Evolutionary conservation across 805 yeast genomes (phyloP).

Genomic region (Starmerella asiatica): DNA sequence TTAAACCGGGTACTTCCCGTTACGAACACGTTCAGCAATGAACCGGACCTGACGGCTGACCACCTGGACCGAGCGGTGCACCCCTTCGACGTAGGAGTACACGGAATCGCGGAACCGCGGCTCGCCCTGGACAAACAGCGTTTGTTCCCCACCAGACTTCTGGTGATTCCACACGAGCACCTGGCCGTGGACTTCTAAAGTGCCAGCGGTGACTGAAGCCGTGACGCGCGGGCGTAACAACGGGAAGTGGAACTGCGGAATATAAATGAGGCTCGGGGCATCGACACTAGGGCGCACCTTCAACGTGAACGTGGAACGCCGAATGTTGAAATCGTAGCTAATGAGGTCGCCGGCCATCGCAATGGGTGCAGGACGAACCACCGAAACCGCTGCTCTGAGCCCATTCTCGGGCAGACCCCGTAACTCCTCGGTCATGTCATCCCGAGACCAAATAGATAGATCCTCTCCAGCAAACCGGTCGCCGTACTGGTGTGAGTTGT

Average conservation of each 20-base stretch:
- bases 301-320: constrained; percentile 35
- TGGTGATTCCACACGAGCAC: constrained; percentile 19
- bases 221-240: neutral
- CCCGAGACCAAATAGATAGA: constrained; percentile 65
- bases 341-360: constrained; percentile 47
- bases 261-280: constrained; percentile 31
- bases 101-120: constrained; percentile 17
- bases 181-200: constrained; percentile 8
- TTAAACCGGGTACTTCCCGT: neutral
- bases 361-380: constrained; percentile 63
- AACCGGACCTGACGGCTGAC: constrained; percentile 1
- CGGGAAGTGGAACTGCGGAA: constrained; percentile 63
- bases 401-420: constrained; percentile 34
- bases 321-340: constrained; percentile 47
- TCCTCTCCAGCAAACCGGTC: constrained; percentile 93
- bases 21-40: neutral
- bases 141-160: constrained; percentile 10
- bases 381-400: constrained; percentile 59
- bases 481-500: constrained; percentile 72
- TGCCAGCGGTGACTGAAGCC: constrained; percentile 13
- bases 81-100: constrained; percentile 19
- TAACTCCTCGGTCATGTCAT: constrained; percentile 13
- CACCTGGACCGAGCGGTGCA: constrained; percentile 6
- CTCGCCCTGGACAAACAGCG: constrained; percentile 14
- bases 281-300: constrained; percentile 28